A percentile compares a stretch with the other conserved stretches of the same genome.
Evolutionary conservation across 2,329 filamentous ascomycete species (phyloP).

Genomic region (Fusarium nanum): DNA sequence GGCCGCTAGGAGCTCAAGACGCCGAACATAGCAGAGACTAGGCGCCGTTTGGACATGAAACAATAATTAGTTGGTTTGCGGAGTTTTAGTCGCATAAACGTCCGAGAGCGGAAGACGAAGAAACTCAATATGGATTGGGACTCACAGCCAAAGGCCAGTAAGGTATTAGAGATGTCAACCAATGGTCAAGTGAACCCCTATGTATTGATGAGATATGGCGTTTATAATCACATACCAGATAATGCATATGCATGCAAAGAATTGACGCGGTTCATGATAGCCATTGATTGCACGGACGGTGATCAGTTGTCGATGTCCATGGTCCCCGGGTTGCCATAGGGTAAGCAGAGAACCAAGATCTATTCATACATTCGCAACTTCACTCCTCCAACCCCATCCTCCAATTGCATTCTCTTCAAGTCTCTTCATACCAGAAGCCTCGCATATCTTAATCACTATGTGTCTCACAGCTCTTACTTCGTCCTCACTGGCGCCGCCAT

Average conservation of each 20-base stretch:
- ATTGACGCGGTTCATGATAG: no score
- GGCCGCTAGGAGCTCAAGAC: background rate
- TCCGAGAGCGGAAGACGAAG: constrained; percentile 5
- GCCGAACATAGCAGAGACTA: constrained; percentile 4
- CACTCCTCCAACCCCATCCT: constrained; percentile 46
- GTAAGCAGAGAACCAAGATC: background rate
- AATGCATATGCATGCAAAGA: background rate
- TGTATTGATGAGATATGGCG: background rate
- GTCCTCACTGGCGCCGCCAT: constrained; percentile 43
- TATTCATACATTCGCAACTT: constrained; percentile 42
- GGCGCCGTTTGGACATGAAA: constrained; percentile 35
- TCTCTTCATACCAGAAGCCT: constrained; percentile 43
- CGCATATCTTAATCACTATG: constrained; percentile 44
- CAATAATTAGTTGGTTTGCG: constrained; percentile 3
- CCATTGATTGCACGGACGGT: background rate
- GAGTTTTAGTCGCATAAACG: constrained; percentile 15
- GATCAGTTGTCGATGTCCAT: background rate
- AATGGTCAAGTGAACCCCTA: background rate
- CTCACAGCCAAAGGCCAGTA: background rate
- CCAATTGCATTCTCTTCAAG: constrained; percentile 32
- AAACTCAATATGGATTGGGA: background rate
- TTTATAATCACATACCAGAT: background rate
- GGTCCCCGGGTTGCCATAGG: background rate
- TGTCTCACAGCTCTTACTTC: constrained; percentile 45
- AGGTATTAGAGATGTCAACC: background rate